Evolutionary conservation across 1,139 yeast species (phyloP), one percentile per base, ranked within the genome.

Genomic region (Hansenula sp.): DNA sequence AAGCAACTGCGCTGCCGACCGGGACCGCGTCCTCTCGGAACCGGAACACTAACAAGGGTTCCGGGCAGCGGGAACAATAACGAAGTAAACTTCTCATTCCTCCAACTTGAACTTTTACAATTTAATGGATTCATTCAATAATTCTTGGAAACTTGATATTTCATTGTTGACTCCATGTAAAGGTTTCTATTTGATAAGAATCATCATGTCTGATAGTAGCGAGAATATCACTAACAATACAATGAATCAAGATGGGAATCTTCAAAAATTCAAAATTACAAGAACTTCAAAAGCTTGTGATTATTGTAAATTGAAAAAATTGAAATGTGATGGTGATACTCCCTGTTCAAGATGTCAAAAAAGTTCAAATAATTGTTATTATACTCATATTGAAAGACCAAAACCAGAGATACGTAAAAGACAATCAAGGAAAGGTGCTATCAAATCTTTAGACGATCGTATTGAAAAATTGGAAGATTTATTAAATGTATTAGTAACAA

Each of bases 271-370:
- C 30, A 33, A 42, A 18, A 33, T 19, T n/a, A 38, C 42, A 35
- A 59, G 80, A 40, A 75, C 73, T 1, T 48, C 62, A 27, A 70
- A 66, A 44, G 84, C 84, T 1, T 79, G 84, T 55, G 81, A 77
- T 48, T 65, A 65, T 5, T 78, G 81, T 52, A 65, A 81, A 5
- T 48, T 61, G 19, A 74, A 73, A 55, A 77, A 77, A 54, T 66
- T 76, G 43, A 75, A 72, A 51, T 77, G 82, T 54, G 68, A 73
- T 53, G 81, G 81, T 0, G 58, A 60, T 3, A 53, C 48, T n/a
- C 77, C 77, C 3, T 76, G 82, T 52, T 46, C 52, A 9, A 71
- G 72, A 45, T 77, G 82, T 55, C 46, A 47, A 15, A 61, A 54
- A 43, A 65, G 55, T 53, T 53, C 50, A 17, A 50, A 51, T 2